These are phyloP conservation scores for Carex pumila DNA, from an alignment of 176 grass and related monocot genomes.

Conservation along the genomic window DNA sequence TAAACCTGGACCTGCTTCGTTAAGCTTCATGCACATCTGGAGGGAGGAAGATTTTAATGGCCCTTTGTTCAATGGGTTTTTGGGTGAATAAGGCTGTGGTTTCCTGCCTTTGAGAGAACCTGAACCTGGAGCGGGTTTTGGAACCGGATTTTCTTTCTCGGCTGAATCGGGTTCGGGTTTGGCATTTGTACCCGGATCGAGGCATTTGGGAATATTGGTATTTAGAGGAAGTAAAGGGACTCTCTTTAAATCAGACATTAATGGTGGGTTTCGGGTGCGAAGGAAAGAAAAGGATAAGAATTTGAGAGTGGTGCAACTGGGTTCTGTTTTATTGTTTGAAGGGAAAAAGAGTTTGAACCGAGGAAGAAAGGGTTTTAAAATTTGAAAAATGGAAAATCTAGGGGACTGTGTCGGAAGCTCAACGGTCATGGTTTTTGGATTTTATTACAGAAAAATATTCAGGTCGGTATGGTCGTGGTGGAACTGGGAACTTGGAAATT, in stretches of 20 bases:
- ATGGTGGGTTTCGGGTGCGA: not conserved
- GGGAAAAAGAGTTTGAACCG: conserved; percentile 8
- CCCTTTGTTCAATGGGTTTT: not conserved
- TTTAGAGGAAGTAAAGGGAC: conserved; percentile 38
- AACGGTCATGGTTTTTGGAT: conserved; percentile 39
- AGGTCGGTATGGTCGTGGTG: not conserved
- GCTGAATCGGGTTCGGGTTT: not conserved
- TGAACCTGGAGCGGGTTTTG: not conserved
- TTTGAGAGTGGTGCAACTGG: not conserved
- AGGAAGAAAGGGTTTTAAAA: conserved; percentile 36
- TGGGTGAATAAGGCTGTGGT: not conserved
- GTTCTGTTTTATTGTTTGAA: conserved; percentile 25
- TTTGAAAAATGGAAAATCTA: conserved; percentile 40
- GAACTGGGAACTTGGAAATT: not conserved
- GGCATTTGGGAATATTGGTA: conserved; percentile 18
- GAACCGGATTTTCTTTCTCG: conserved; percentile 52
- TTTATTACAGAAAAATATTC: not conserved
- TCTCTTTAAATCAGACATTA: conserved; percentile 35
- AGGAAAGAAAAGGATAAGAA: not conserved
- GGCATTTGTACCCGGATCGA: not conserved
- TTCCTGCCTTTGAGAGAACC: conserved; percentile 10
- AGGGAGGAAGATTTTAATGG: conserved; percentile 55
- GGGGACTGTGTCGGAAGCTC: not conserved
- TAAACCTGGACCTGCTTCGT: conserved; percentile 43
- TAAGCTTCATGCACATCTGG: conserved; percentile 61